Evolutionary conservation across 805 yeast species (phyloP).

Genomic region (Candida peoriensis): DNA sequence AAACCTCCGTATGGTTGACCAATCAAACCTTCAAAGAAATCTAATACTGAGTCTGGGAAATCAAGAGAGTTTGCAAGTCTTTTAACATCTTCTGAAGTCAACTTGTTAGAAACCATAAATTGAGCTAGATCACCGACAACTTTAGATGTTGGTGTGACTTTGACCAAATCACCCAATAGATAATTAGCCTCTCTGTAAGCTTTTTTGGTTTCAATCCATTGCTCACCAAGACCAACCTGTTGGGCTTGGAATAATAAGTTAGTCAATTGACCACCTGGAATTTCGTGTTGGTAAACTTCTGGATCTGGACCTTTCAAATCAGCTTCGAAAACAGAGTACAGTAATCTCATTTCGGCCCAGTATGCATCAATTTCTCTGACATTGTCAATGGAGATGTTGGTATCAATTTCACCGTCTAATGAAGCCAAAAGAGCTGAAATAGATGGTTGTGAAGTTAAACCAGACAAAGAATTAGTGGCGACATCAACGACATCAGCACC

Average conservation of each 20-base stretch:
- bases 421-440: conserved; percentile 91
- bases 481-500: conserved; percentile 99
- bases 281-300: conserved; percentile 96
- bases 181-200: conserved; percentile 90
- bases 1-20: conserved; percentile 99
- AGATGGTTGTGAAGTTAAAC: conserved; percentile 97
- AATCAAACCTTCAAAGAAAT: conserved; percentile 98
- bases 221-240: conserved; percentile 95
- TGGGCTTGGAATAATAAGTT: conserved; percentile 98
- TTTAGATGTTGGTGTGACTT: conserved; percentile 99
- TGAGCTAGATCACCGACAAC: conserved; percentile 99
- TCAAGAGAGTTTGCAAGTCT: conserved; percentile 86
- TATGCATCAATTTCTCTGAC: conserved; percentile 86
- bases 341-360: conserved; percentile 98
- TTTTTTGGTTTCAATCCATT: conserved; percentile 94
- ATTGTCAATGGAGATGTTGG: conserved; percentile 60
- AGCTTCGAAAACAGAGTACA: conserved; percentile 96
- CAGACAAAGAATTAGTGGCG: conserved; percentile 96
- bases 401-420: conserved; percentile 76
- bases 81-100: conserved; percentile 77
- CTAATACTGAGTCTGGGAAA: conserved; percentile 98
- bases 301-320: conserved; percentile 99
- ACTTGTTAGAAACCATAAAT: conserved; percentile 95
- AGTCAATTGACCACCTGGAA: conserved; percentile 99
- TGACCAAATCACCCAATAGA: conserved; percentile 92